Base-by-base conservation (phyloP, 257 asterid genomes). In the Forsythia suspensa region DNA sequence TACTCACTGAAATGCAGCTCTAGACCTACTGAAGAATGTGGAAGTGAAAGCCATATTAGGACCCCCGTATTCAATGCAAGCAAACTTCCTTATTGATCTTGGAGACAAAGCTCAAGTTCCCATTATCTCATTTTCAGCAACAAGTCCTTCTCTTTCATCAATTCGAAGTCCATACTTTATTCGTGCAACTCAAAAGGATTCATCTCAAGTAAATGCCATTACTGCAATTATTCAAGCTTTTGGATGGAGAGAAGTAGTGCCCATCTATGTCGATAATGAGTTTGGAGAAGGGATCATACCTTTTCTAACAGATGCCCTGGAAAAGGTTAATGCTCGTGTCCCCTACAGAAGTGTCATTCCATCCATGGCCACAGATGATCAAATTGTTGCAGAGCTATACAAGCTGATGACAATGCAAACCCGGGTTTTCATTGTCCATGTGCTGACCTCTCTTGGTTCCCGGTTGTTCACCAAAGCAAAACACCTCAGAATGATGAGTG, bases 1-100 rank as follows among this genome's bases (percentile, higher is more conserved):
- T 9, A 63, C 68, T 59, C 67, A 20, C 69, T 24, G 11, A 76
- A 69, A 78, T 84, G 87, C 93, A 92, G 97, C 89, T 61, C 66
- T 89, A 21, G 94, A 89, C 72, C 77, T 90, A 3, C 41, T 89
- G 73, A 89, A 88, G 82, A 86, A 88, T 76, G 89, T 83, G 29
- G 74, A 88, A 84, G 97, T 90, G 43, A 84, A 88, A 61, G 92
- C 92, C 40, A 89, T 90, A 36, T 73, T 92, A n/a, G 97, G 97
- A 8, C 95, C 95, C 13, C 10, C 43, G 46, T 61, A 55, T 73
- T 92, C 97, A 29, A 75, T 59, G 77, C 89, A 90, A 76, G 84
- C 95, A 18, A 77, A 78, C n/a, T 89, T 90, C 72, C 5, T 86
- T 16, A 87, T 89, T 16, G 52, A 69, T 34, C 91, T 92, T 0